phyloP scores from a whole-genome alignment of 2,329 filamentous ascomycete species.

The Phialemoniopsis sp. region DNA sequence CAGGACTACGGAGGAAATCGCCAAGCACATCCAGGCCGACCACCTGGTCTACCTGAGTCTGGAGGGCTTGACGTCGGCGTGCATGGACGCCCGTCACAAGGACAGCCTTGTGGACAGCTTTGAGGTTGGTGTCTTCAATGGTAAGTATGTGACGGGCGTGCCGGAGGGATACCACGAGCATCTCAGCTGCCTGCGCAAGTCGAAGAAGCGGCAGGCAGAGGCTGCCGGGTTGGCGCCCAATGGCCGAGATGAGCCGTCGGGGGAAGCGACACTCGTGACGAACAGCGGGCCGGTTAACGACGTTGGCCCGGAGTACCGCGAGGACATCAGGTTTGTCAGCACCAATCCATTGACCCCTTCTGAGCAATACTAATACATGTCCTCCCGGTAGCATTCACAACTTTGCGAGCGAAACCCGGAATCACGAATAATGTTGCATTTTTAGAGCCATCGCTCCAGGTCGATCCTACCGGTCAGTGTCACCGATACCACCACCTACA shows the following conservation, averaged over 20 bases:
- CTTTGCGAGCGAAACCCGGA: too few species aligned
- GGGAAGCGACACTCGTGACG: constrained; percentile 9
- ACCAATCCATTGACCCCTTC: too few species aligned
- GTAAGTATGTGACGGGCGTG: constrained; percentile 79
- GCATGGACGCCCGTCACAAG: constrained; percentile 64
- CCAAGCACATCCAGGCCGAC: constrained; percentile 36
- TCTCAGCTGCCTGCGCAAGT: constrained; percentile 61
- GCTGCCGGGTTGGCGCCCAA: background rate
- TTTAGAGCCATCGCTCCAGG: too few species aligned
- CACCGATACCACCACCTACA: too few species aligned
- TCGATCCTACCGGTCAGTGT: too few species aligned
- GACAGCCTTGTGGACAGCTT: constrained; percentile 58
- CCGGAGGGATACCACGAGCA: constrained; percentile 79
- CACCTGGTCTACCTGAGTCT: constrained; percentile 58
- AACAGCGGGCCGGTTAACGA: constrained; percentile 52
- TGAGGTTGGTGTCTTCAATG: constrained; percentile 89
- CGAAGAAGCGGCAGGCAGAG: constrained; percentile 57
- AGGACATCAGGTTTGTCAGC: constrained; percentile 8
- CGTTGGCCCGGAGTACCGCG: constrained; percentile 4
- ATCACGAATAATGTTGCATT: too few species aligned
- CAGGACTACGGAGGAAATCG: constrained; percentile 34
- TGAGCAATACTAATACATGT: too few species aligned
- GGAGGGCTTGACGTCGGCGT: constrained; percentile 75
- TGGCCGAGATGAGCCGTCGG: too few species aligned
- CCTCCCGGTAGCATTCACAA: too few species aligned